Conservation (phyloP, 2,329 filamentous ascomycete genomes). For the Neofusicoccum kwambonambiense region DNA sequence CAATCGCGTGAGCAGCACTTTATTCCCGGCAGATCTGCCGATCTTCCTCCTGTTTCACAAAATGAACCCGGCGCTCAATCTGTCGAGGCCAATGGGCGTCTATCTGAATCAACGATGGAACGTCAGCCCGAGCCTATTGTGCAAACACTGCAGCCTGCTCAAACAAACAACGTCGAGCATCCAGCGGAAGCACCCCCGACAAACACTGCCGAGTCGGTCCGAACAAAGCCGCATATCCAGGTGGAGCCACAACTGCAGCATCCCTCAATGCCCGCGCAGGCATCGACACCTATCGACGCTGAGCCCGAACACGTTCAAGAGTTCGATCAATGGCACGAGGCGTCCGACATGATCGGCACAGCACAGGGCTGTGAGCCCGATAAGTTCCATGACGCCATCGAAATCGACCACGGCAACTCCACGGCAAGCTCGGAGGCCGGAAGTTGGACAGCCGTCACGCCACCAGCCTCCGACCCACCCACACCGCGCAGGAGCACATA, state of each 20-base stretch:
- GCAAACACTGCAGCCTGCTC: not conserved
- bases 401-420: not conserved
- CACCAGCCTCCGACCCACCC: slow-evolving; percentile 7
- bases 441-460: slow-evolving; percentile 13
- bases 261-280: not conserved
- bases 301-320: not conserved
- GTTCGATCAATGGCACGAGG: slow-evolving; percentile 15
- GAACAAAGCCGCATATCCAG: not conserved
- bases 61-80: not conserved
- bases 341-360: not conserved
- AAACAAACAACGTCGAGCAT: not conserved
- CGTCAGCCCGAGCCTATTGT: not conserved
- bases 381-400: slow-evolving; percentile 1
- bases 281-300: not conserved
- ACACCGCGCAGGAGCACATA: slow-evolving; percentile 11
- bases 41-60: not conserved
- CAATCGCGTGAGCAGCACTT: not conserved
- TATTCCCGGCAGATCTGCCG: not conserved
- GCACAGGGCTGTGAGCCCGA: not conserved
- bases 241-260: not conserved
- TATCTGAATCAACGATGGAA: slow-evolving; percentile 4
- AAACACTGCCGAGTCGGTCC: not conserved
- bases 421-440: slow-evolving; percentile 3
- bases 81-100: not conserved
- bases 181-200: not conserved